Evolutionary conservation across 306 rosid genomes (phyloP), one percentile per base, ranked within the genome.

Genomic region (Casuarina cunninghamiana): DNA sequence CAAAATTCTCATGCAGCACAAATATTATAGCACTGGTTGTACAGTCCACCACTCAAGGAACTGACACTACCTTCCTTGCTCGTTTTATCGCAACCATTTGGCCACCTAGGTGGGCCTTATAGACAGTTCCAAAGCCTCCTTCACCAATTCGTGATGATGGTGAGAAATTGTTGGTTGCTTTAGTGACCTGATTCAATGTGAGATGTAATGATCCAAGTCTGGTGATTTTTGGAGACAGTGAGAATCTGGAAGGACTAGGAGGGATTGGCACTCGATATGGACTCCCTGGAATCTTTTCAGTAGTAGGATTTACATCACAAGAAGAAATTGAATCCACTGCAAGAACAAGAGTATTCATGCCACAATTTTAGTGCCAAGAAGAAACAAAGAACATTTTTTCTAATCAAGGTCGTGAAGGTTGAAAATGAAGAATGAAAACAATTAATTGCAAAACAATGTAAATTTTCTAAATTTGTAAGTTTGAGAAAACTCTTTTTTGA

Each of bases 91-190:
- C 97, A 83, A 96, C 99, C 41, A 86, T 71, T 53, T 79, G 75
- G 53, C 98, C 97, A 73, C 82, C 87, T n/a, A 96, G 86, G 71
- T 68, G 88, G 44, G 97, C 99, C 80, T 72, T 91, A 90, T 96
- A 96, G 61, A 96, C 99, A 75, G 97, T 89, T 83, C 99, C 99
- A 80, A 96, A 96, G 55, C 97, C 97, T 41, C 99, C 98, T 85
- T 88, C 97, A 21, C 99, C 98, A 77, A 96, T 83, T 77, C 68
- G 87, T 32, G 88, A 85, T 13, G 96, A 58, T 19, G 89, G 83
- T 77, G 98, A 96, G 89, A 96, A 96, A 71, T 96, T 93, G 53
- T 75, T 87, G 57, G 99, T 96, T 81, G 96, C 97, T 81, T 65
- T 88, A 21, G 72, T 54, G 76, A 93, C 83, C 87, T 96, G 98